Conservation (phyloP, 78 protist species). For the slime mould (Dictyostelium discoideum) region DNA sequence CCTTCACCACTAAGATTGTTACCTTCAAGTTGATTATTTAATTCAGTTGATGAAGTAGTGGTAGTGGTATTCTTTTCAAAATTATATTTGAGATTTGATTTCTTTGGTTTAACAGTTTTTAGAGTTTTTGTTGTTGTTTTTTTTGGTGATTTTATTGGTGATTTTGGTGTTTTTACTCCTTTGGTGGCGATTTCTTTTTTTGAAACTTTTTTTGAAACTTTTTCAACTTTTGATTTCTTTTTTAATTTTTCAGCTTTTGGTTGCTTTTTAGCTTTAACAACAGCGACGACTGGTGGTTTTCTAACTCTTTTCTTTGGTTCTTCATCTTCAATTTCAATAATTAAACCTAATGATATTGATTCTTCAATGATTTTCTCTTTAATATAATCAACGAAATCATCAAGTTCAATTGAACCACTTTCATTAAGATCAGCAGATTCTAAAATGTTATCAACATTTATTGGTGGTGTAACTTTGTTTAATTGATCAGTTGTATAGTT, state of each 20-base stretch:
- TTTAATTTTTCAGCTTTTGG: neutral
- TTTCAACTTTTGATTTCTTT: neutral
- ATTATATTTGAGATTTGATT: neutral
- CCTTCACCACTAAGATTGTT: neutral
- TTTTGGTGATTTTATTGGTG: neutral
- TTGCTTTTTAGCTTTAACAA: neutral
- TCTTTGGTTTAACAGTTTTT: neutral
- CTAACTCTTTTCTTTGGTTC: neutral
- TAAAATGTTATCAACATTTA: neutral
- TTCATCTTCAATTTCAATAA: slow-evolving; percentile 27
- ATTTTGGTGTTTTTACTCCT: neutral
- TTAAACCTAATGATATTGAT: slow-evolving; percentile 21
- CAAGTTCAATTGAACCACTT: slow-evolving; percentile 28
- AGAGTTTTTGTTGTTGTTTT: neutral
- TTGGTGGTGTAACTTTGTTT: neutral
- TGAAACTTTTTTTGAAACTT: neutral
- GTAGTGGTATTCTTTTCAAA: neutral
- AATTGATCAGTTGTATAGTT: slow-evolving; percentile 1
- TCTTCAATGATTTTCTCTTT: slow-evolving; percentile 20
- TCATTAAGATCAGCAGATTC: neutral
- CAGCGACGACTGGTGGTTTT: neutral
- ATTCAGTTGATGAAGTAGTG: slow-evolving; percentile 5
- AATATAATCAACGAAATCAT: slow-evolving; percentile 43
- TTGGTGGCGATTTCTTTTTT: neutral
- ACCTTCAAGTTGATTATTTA: slow-evolving; percentile 3